These are phyloP conservation scores for Colletotrichum endophyticum DNA, from an alignment of 2,329 filamentous ascomycete genomes.

Conservation along the genomic window DNA sequence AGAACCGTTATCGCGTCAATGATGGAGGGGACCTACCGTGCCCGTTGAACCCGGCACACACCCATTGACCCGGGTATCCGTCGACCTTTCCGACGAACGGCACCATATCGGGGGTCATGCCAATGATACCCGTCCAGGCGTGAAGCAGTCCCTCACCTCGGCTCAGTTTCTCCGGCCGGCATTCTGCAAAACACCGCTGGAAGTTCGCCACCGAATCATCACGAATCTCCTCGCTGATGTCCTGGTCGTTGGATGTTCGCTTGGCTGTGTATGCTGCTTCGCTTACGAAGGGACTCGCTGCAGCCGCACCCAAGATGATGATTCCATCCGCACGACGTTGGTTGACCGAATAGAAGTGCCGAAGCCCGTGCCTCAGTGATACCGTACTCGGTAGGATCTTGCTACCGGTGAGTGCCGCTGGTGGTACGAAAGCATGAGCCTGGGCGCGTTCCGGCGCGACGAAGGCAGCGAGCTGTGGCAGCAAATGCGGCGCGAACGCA, in stretches of 20 bases:
- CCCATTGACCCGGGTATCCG: constrained; percentile 45
- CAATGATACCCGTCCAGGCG: constrained; percentile 52
- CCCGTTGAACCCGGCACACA: constrained; percentile 54
- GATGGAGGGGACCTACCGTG: neutral
- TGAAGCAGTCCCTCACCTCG: constrained; percentile 48
- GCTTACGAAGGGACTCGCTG: neutral
- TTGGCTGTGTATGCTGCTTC: neutral
- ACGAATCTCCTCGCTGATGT: neutral
- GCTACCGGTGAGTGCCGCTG: constrained; percentile 35
- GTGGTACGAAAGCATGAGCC: constrained; percentile 33
- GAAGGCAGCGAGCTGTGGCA: neutral
- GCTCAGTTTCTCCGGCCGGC: neutral
- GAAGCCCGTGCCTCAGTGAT: constrained; percentile 48
- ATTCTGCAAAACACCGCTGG: neutral
- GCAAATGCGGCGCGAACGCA: neutral
- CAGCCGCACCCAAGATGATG: neutral
- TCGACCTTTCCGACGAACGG: constrained; percentile 49
- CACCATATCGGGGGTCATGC: constrained; percentile 49
- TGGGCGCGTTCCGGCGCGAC: neutral
- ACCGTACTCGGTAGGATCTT: constrained; percentile 42
- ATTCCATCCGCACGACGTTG: constrained; percentile 38
- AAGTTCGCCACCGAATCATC: neutral
- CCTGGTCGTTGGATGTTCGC: neutral
- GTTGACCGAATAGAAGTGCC: constrained; percentile 55
- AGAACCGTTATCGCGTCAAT: neutral